Evolutionary conservation across 1,284 basidiomycete genomes (phyloP), one percentile per base, ranked within the genome.

Genomic region (Fomes fomentarius): DNA sequence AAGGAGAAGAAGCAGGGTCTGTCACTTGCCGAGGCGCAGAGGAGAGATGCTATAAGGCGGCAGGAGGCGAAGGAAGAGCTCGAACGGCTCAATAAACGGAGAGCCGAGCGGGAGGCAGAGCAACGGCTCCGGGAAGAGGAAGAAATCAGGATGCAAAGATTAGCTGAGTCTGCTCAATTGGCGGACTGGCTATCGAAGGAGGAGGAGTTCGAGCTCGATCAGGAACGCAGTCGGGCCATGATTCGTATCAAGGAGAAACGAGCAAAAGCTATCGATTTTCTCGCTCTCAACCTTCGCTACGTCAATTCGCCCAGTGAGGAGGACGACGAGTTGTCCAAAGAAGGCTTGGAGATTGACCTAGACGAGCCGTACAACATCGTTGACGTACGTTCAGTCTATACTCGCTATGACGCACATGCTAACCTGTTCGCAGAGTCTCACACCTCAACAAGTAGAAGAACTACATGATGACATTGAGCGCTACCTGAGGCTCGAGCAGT

Each of bases 341-440:
- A 92, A 33, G 94, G 94, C 12, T 81, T 99, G 46, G 97, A 99
- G 73, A 97, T 98, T 65, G 97, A 99, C 73, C 83, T 99, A 42
- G 96, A 98, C 63, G 97, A 99, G 71, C 97, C 97, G 0, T 98
- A 98, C 74, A 91, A 91, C 62, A 98, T 99, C 61, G 90, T 99
- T 60, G 93, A 97, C 59, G 94, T 94, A 67, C 58, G 89, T 77
- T 3, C 17, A 31, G 28, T 41, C 9, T 30, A 17, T 40, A 26
- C 31, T 38, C 14, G 33, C 19, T 12, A 34, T 15, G n/a, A 5
- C n/a, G 1, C 1, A 5, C 10, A 35, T 26, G 24, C 47, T 54
- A 57, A 76, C 50, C 71, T 59, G 42, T 30, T 31, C 54, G 15
- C 68, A 96, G 91, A 97, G 91, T 69, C 80, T 99, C 28, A 87